Percentiles rank a stretch among this genome's conserved stretches.
phyloP scores from a whole-genome alignment of 2,329 filamentous ascomycete species.

The Fusarium sp. region DNA sequence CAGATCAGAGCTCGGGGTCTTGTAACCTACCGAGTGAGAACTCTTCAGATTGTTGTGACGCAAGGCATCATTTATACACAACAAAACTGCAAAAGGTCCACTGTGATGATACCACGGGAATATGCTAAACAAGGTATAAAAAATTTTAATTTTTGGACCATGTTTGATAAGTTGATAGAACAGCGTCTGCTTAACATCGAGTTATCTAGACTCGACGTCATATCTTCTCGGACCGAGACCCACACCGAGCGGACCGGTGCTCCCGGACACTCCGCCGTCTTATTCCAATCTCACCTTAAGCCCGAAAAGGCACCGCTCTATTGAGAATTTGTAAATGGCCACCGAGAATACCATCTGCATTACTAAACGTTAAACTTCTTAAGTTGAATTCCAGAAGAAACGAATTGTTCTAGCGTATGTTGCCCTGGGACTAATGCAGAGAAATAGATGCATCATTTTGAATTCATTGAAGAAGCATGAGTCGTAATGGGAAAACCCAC shows the following conservation, averaged over 20 bases:
- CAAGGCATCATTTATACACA: slow-evolving; percentile 26
- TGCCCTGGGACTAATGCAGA: background rate
- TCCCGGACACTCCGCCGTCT: slow-evolving; percentile 28
- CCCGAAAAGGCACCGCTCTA: slow-evolving; percentile 32
- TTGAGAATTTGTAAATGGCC: slow-evolving; percentile 10
- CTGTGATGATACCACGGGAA: background rate
- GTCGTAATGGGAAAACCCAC: slow-evolving; percentile 14
- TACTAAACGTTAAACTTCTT: rapidly evolving
- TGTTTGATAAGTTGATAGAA: background rate
- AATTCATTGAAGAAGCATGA: background rate
- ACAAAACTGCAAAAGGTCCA: background rate
- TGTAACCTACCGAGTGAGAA: slow-evolving; percentile 2
- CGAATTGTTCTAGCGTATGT: slow-evolving; percentile 1
- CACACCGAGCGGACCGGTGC: slow-evolving; percentile 25
- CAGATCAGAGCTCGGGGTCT: background rate
- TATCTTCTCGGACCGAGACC: slow-evolving; percentile 36
- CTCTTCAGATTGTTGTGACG: slow-evolving; percentile 8
- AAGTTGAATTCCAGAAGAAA: slow-evolving; percentile 4
- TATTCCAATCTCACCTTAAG: slow-evolving; percentile 21
- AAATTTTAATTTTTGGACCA: slow-evolving; percentile 1
- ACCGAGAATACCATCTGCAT: background rate
- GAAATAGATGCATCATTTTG: background rate
- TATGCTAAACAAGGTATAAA: background rate
- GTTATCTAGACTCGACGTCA: slow-evolving; percentile 27
- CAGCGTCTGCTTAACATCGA: slow-evolving; percentile 22